Evolutionary conservation across 148 eudicot species (phyloP).

Genomic region (Camellia japonica): DNA sequence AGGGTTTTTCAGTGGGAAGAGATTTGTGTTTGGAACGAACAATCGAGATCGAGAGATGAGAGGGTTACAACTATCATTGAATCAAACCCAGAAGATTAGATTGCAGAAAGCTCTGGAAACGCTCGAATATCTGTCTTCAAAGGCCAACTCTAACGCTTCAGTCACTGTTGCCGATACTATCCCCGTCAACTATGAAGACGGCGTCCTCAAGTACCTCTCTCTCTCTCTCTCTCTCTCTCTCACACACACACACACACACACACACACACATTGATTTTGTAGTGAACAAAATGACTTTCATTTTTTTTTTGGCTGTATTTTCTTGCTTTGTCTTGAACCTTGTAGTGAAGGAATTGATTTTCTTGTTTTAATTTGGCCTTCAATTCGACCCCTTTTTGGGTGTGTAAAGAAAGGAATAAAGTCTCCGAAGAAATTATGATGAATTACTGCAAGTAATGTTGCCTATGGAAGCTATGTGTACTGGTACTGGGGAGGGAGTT

Average conservation of each 20-base stretch:
- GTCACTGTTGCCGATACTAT: constrained; percentile 78
- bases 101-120: constrained; percentile 59
- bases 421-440: too few relatives aligned
- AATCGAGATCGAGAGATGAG: constrained; percentile 47
- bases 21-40: neutral
- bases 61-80: constrained; percentile 49
- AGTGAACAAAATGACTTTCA: too few relatives aligned
- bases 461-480: too few relatives aligned
- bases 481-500: too few relatives aligned
- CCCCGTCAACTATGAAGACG: constrained; percentile 64
- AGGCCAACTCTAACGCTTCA: constrained; percentile 47
- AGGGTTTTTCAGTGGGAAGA: constrained; percentile 12
- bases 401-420: too few relatives aligned
- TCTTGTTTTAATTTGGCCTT: too few relatives aligned
- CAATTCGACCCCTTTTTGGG: too few relatives aligned
- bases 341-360: too few relatives aligned
- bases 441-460: too few relatives aligned
- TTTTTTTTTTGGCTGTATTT: too few relatives aligned
- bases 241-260: neutral
- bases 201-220: constrained; percentile 63
- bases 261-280: too few relatives aligned
- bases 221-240: neutral
- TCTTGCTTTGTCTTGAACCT: too few relatives aligned
- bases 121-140: constrained; percentile 55
- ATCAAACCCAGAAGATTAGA: constrained; percentile 77